Percentiles rank a stretch among this genome's conserved stretches.
Conservation (phyloP, 176 grass and related monocot genomes). For the Otatea glauca region DNA sequence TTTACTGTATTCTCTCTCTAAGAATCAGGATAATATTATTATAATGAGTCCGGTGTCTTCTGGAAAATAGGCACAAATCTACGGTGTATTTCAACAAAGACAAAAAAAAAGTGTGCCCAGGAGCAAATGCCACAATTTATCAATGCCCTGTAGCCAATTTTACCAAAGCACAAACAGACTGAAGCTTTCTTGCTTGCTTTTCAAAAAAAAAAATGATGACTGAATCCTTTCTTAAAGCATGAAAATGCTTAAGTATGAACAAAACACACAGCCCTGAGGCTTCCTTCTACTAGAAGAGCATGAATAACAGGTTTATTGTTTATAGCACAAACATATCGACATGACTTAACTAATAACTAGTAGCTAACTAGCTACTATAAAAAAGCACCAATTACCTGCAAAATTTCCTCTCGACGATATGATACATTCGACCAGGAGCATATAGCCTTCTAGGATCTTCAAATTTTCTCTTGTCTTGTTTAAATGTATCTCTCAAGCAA, state of each 20-base stretch:
- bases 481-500: constrained; percentile 98
- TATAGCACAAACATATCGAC: constrained; percentile 12
- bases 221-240: constrained; percentile 23
- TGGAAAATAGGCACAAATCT: too few species aligned
- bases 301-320: constrained; percentile 29
- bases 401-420: constrained; percentile 98
- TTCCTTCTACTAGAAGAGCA: constrained; percentile 24
- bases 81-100: too few species aligned
- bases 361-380: neutral
- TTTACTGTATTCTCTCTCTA: too few species aligned
- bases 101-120: too few species aligned
- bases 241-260: neutral
- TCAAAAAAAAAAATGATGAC: neutral
- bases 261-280: neutral
- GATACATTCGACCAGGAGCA: constrained; percentile 97
- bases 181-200: neutral
- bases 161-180: neutral
- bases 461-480: constrained; percentile 87
- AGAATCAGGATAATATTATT: too few species aligned
- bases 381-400: constrained; percentile 63
- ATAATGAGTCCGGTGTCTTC: too few species aligned
- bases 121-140: too few species aligned
- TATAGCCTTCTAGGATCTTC: constrained; percentile 87
- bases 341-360: neutral
- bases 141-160: too few species aligned